Conservation (phyloP, 2,329 filamentous ascomycete species). For the Corynespora cassiicola region DNA sequence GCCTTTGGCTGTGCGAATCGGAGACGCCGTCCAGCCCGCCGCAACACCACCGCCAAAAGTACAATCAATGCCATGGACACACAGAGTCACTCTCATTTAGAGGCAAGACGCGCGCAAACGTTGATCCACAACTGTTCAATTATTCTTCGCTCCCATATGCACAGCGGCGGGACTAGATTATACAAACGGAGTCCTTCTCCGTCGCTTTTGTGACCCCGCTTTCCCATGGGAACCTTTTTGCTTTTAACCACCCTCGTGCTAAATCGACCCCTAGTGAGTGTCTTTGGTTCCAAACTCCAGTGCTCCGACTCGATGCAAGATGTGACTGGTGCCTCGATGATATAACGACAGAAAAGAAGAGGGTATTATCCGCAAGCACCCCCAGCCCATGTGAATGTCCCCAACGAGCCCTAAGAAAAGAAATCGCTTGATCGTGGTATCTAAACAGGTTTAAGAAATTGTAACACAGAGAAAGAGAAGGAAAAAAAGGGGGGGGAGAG, state of each 20-base stretch:
- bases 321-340: no score
- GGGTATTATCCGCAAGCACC: constrained; percentile 62
- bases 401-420: constrained; percentile 72
- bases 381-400: constrained; percentile 53
- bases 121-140: no score
- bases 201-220: constrained; percentile 8
- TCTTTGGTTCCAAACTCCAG: no score
- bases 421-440: constrained; percentile 58
- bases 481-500: no score
- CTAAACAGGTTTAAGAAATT: constrained; percentile 32
- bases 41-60: no score
- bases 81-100: no score
- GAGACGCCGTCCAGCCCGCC: no score
- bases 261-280: constrained; percentile 4
- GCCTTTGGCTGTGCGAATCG: no score
- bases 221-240: constrained; percentile 1
- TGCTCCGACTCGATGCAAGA: constrained; percentile 2
- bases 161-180: constrained; percentile 7
- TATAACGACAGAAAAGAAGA: constrained; percentile 1
- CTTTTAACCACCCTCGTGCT: not conserved
- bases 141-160: constrained; percentile 6
- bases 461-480: no score
- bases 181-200: constrained; percentile 5
- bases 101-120: no score
- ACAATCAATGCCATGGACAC: no score